phyloP scores from a whole-genome alignment of 805 yeast species.

The Spathaspora hagerdaliae region DNA sequence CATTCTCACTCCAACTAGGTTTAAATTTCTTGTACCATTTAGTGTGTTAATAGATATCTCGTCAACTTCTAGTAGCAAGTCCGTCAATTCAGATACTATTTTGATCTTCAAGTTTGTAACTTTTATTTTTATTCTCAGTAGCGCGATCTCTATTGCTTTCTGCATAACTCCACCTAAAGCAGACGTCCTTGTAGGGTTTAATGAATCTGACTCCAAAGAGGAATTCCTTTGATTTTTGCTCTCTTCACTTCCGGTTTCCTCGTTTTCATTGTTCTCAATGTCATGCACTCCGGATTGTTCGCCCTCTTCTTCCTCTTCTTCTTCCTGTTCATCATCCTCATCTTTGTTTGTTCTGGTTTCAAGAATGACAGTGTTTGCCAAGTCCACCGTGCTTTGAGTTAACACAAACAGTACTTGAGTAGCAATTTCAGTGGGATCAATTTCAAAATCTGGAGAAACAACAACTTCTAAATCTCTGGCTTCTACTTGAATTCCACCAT shows the following conservation, averaged over 20 bases:
- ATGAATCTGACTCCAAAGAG: conserved; percentile 4
- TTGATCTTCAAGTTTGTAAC: conserved; percentile 45
- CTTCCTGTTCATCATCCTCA: conserved; percentile 8
- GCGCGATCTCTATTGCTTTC: conserved; percentile 62
- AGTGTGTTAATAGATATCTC: conserved; percentile 31
- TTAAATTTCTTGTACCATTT: conserved; percentile 44
- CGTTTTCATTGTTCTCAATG: conserved; percentile 16
- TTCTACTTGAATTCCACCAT: conserved; percentile 68
- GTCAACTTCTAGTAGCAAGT: conserved; percentile 31
- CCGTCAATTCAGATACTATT: conserved; percentile 43
- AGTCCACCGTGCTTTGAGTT: conserved; percentile 70
- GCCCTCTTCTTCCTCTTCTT: conserved; percentile 8
- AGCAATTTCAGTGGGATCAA: conserved; percentile 21
- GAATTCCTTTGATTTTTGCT: not conserved
- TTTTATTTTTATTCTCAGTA: conserved; percentile 55
- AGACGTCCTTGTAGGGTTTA: conserved; percentile 21
- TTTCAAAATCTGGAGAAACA: conserved; percentile 31
- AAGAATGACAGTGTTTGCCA: conserved; percentile 58
- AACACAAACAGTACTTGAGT: conserved; percentile 46
- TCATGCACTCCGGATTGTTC: conserved; percentile 5
- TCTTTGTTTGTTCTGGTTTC: conserved; percentile 17
- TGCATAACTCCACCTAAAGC: conserved; percentile 55
- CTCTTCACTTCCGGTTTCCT: conserved; percentile 8
- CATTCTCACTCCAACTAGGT: conserved; percentile 37
- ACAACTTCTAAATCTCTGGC: conserved; percentile 51